Percentiles rank a stretch among this genome's conserved stretches.
Evolutionary conservation across 176 grass and related monocot species (phyloP).

Genomic region (Carex pumila): DNA sequence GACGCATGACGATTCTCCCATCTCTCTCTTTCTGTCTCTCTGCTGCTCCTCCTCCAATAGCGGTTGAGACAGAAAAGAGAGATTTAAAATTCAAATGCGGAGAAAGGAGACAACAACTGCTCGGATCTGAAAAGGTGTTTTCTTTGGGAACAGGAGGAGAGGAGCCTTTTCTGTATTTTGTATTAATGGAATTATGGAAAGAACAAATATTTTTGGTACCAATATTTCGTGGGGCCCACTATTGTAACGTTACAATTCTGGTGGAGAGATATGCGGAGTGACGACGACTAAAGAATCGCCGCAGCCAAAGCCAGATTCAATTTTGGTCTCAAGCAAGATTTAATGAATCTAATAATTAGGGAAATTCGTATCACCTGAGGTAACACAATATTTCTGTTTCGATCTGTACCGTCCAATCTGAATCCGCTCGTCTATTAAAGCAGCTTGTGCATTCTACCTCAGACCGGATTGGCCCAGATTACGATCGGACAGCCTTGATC

Average conservation of each 20-base stretch:
- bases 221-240: background rate
- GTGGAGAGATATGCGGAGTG: background rate
- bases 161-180: background rate
- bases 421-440: no score
- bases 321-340: background rate
- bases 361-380: no score
- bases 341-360: background rate
- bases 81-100: background rate
- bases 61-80: background rate
- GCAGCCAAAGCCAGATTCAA: background rate
- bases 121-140: background rate
- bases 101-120: background rate
- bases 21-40: background rate
- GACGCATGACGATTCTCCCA: background rate
- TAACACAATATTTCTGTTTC: no score
- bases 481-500: no score
- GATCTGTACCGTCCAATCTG: no score
- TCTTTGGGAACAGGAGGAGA: background rate
- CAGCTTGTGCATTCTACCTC: no score
- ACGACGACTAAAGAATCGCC: background rate
- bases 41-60: background rate
- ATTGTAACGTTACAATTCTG: constrained; percentile 22
- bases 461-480: no score
- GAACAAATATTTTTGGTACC: constrained; percentile 1
- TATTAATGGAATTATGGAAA: background rate